These are phyloP conservation scores for Ascochyta lentis DNA, from an alignment of 2,329 filamentous ascomycete species.

Conservation along the genomic window DNA sequence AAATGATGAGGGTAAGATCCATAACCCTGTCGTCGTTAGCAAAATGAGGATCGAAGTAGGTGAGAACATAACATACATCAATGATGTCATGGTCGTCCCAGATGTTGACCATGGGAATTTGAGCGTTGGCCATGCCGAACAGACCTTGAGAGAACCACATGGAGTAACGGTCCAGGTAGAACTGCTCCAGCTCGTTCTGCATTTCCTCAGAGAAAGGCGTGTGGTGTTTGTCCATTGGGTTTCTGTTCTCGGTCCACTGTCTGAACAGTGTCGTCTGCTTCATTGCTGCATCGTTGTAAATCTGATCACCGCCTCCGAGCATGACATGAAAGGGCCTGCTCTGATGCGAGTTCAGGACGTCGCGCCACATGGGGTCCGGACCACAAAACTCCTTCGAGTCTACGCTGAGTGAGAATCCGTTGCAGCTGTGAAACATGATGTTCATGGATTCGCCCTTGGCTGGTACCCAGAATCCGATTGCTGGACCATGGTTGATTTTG, in stretches of 20 bases:
- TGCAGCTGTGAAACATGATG: constrained; percentile 98
- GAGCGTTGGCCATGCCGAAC: constrained; percentile 88
- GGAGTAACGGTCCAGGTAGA: constrained; percentile 86
- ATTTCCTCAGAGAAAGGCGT: constrained; percentile 80
- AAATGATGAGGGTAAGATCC: constrained; percentile 92
- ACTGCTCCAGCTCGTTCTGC: constrained; percentile 85
- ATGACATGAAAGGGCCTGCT: constrained; percentile 95
- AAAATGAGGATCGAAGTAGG: constrained; percentile 60
- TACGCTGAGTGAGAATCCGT: constrained; percentile 86
- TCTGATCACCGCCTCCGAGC: constrained; percentile 95
- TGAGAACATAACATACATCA: constrained; percentile 45
- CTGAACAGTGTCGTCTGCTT: constrained; percentile 77
- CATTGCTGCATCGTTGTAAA: constrained; percentile 90
- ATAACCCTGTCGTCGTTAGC: constrained; percentile 67
- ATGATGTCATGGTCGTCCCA: constrained; percentile 84
- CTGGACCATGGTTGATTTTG: constrained; percentile 89
- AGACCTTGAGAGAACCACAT: constrained; percentile 97
- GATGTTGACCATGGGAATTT: constrained; percentile 98
- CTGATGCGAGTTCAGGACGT: constrained; percentile 92
- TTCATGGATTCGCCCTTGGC: constrained; percentile 88
- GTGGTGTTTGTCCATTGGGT: constrained; percentile 78
- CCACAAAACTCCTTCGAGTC: constrained; percentile 83
- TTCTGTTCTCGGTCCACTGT: constrained; percentile 83
- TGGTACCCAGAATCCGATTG: constrained; percentile 94
- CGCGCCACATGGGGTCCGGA: constrained; percentile 95